Conservation (phyloP, 2,329 filamentous ascomycete genomes). For the Botryotinia calthae region DNA sequence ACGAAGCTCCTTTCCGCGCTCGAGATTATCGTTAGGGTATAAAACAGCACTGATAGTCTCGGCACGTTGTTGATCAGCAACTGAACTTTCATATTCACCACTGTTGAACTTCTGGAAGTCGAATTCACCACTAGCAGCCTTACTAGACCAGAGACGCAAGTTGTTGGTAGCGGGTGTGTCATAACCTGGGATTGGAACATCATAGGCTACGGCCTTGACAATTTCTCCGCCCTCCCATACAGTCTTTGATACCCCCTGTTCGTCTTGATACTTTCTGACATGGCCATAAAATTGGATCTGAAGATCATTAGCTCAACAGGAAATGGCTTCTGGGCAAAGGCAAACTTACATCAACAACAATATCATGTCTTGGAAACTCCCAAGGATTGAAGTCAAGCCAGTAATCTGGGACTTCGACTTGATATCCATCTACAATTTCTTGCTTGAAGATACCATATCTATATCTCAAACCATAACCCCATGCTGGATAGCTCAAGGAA, state of each 20-base stretch:
- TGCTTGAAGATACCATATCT: constrained; percentile 99
- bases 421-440: constrained; percentile 96
- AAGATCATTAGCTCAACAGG: constrained; percentile 20
- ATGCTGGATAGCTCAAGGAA: constrained; percentile 90
- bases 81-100: constrained; percentile 92
- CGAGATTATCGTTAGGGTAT: constrained; percentile 96
- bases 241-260: constrained; percentile 69
- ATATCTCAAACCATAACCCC: constrained; percentile 96
- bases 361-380: constrained; percentile 95
- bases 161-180: constrained; percentile 92
- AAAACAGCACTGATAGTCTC: constrained; percentile 97
- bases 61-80: constrained; percentile 96
- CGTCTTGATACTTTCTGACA: constrained; percentile 72
- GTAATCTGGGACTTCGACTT: constrained; percentile 97
- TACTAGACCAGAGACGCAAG: constrained; percentile 94
- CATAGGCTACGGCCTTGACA: constrained; percentile 88
- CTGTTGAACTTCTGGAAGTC: constrained; percentile 99
- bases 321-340: constrained; percentile 34
- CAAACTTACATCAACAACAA: constrained; percentile 74
- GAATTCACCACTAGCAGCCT: constrained; percentile 94
- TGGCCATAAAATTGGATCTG: constrained; percentile 88
- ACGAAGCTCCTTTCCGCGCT: constrained; percentile 92
- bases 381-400: constrained; percentile 99
- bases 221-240: constrained; percentile 92
- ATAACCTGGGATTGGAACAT: constrained; percentile 89